Conservation (phyloP, 352 stramenopile species). For the Aphanomyces euteiches region DNA sequence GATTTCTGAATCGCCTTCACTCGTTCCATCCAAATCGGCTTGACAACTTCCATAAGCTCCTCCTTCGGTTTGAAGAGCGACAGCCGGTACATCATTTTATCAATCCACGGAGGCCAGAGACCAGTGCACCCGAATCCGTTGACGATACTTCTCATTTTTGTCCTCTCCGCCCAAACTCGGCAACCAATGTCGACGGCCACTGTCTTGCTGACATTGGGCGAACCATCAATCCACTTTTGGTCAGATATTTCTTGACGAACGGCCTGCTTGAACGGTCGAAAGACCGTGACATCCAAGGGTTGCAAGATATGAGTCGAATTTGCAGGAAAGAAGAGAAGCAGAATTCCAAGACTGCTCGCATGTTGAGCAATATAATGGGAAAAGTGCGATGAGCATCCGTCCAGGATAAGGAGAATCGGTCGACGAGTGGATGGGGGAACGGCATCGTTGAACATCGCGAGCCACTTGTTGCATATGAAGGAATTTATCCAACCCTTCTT, state of each 20-base stretch:
- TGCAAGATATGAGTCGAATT: constrained; percentile 14
- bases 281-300: constrained; percentile 11
- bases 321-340: neutral
- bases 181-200: neutral
- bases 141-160: neutral
- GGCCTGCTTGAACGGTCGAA: constrained; percentile 6
- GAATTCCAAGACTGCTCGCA: neutral
- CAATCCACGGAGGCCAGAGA: neutral
- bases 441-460: neutral
- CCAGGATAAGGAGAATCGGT: constrained; percentile 3
- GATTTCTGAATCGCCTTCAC: neutral
- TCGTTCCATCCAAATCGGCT: neutral
- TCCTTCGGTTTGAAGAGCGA: constrained; percentile 7
- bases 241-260: neutral
- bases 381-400: constrained; percentile 6
- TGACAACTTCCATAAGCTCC: neutral
- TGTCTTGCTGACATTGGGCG: neutral
- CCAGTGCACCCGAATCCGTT: constrained; percentile 15
- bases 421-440: neutral
- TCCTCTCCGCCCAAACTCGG: neutral
- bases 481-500: constrained; percentile 13
- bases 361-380: constrained; percentile 4
- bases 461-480: constrained; percentile 3
- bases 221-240: neutral
- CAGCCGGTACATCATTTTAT: constrained; percentile 19